Base-by-base conservation (phyloP, 805 yeast genomes). In the Barnettozyma vustinii region DNA sequence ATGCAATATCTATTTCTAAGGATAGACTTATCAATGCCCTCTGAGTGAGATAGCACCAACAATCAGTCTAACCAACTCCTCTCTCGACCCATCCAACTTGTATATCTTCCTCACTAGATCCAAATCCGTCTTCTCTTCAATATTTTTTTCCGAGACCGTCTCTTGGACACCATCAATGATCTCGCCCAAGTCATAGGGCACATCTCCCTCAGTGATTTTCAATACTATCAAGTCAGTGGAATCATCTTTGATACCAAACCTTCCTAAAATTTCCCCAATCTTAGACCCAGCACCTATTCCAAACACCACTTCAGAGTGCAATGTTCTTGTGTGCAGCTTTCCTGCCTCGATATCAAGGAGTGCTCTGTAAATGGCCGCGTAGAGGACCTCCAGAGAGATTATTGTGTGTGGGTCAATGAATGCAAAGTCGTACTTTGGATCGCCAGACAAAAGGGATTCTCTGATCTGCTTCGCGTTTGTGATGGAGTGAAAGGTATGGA, bases 271-370 rank as follows among this genome's bases (percentile, higher is more conserved):
- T 51, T 87, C 94, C 70, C 79, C 74, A 37, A 84, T 82, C 37
- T 84, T 86, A 56, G 80, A 82, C 8, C 80, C 74, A 2, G 92
- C 88, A 1, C 90, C 79, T 50, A 88, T 67, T 50, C 81, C 77
- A 58, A 83, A 77, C 21, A 87, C 76, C 37, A 84, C 71, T 58
- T 88, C 96, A 0, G 94, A 81, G 59, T 86, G 85, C 30, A 87
- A 56, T 1, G 81, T 75, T 55, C 76, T 80, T 9, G 96, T 83
- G 54, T 82, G 75, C 71, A 79, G 72, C 42, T 56, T 71, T 13
- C 71, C 77, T 35, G 71, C 69, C 1, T 61, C 61, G 21, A 63
- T 56, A 61, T 85, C 90, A 13, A 74, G 63, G 2, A 87, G 56
- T 2, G 87, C 77, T 54, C 83, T 76, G 60, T 83, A 80, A 1